Evolutionary conservation across 2,329 filamentous ascomycete genomes (phyloP).

Genomic region (Colletotrichum coccodes): DNA sequence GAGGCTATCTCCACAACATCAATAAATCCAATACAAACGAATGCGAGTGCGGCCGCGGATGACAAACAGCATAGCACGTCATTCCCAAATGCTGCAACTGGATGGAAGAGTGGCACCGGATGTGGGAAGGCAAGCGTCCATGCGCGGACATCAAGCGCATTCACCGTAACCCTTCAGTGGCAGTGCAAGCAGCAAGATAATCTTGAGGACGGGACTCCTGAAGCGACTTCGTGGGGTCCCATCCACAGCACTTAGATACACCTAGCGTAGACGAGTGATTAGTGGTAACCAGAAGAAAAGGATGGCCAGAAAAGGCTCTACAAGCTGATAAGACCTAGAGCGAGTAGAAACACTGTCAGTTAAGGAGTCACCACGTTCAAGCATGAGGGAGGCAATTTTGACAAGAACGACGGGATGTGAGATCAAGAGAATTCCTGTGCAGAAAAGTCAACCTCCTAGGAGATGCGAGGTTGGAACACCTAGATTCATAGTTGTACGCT

Average conservation of each 20-base stretch:
- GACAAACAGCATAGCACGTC: neutral
- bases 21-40: neutral
- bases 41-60: neutral
- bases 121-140: neutral
- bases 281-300: no score
- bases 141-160: neutral
- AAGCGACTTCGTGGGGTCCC: neutral
- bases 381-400: no score
- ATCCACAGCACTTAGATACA: neutral
- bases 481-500: no score
- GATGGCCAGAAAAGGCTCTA: no score
- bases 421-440: no score
- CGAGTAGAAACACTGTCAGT: no score
- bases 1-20: neutral
- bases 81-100: neutral
- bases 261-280: neutral
- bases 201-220: neutral
- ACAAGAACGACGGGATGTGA: no score
- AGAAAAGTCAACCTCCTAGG: no score
- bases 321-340: no score
- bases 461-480: no score
- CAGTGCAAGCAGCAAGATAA: neutral
- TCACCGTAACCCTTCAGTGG: neutral
- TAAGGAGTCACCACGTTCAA: no score
- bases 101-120: neutral